A percentile compares a stretch with the other conserved stretches of the same genome.
Conservation (phyloP, 2,329 filamentous ascomycete genomes). For the Aureobasidium lini region DNA sequence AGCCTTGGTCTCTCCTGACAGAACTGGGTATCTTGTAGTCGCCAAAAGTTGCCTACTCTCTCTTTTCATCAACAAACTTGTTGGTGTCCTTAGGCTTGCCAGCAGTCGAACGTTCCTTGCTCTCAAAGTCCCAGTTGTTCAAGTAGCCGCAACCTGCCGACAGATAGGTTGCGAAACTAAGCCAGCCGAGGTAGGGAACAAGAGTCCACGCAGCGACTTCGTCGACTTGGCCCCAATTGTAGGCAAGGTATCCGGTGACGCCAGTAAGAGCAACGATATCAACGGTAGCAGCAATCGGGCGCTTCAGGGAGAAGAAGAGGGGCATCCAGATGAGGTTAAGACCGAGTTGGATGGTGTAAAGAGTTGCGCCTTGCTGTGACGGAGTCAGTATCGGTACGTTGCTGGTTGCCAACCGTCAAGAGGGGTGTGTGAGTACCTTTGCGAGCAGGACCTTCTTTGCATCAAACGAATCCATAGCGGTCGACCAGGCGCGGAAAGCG, state of each 20-base stretch:
- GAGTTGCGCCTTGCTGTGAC: constrained; percentile 54
- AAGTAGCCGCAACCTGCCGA: constrained; percentile 44
- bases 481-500: constrained; percentile 66
- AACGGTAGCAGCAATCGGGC: constrained; percentile 64
- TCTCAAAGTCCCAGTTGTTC: constrained; percentile 33
- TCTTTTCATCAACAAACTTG: constrained; percentile 15
- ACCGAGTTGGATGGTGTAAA: constrained; percentile 80
- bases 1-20: constrained; percentile 1
- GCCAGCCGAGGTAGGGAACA: constrained; percentile 77
- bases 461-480: constrained; percentile 52
- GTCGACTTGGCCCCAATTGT: constrained; percentile 70
- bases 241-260: constrained; percentile 64
- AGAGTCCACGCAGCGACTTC: constrained; percentile 63
- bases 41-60: constrained; percentile 13
- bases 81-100: constrained; percentile 1
- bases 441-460: constrained; percentile 51
- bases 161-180: constrained; percentile 81
- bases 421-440: constrained; percentile 33
- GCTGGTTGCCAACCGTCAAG: no score
- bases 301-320: constrained; percentile 74
- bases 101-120: constrained; percentile 20
- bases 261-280: constrained; percentile 70
- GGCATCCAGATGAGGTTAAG: constrained; percentile 89
- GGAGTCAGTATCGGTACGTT: not conserved
- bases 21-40: not conserved